Percentiles rank a stretch among this genome's conserved stretches.
Conservation (phyloP, 1,284 basidiomycete genomes). For the Sphagnurus paluster region DNA sequence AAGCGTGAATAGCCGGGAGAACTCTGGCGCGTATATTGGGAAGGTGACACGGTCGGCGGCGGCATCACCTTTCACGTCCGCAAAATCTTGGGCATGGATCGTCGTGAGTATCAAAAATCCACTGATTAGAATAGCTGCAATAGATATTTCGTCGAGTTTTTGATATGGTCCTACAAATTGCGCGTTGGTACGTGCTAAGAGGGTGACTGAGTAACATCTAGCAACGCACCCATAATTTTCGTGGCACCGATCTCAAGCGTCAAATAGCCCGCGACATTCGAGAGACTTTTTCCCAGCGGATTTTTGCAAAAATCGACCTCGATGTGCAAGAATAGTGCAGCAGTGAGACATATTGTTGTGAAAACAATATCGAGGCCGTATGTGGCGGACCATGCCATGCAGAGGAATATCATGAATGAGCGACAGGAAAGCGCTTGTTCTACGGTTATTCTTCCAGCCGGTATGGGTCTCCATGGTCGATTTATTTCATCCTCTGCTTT, state of each 20-base stretch:
- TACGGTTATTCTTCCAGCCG: constrained; percentile 28
- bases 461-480: constrained; percentile 36
- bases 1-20: constrained; percentile 21
- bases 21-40: constrained; percentile 32
- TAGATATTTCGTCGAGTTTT: constrained; percentile 11
- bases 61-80: constrained; percentile 35
- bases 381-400: constrained; percentile 22
- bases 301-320: constrained; percentile 22
- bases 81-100: constrained; percentile 40
- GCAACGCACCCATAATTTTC: constrained; percentile 28
- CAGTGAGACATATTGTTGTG: neutral
- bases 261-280: constrained; percentile 29
- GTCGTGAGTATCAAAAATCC: constrained; percentile 32
- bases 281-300: constrained; percentile 29
- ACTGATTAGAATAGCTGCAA: constrained; percentile 28
- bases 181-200: neutral
- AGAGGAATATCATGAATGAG: constrained; percentile 27
- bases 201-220: neutral
- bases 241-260: constrained; percentile 33
- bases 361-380: constrained; percentile 3
- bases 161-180: constrained; percentile 15
- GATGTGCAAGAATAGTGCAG: constrained; percentile 25
- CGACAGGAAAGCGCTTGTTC: constrained; percentile 24
- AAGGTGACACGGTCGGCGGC: constrained; percentile 31
- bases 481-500: constrained; percentile 34